Evolutionary conservation across 768 basidiomycete genomes (phyloP), one percentile per base, ranked within the genome.

Genomic region (Rhizopogon vulgaris): DNA sequence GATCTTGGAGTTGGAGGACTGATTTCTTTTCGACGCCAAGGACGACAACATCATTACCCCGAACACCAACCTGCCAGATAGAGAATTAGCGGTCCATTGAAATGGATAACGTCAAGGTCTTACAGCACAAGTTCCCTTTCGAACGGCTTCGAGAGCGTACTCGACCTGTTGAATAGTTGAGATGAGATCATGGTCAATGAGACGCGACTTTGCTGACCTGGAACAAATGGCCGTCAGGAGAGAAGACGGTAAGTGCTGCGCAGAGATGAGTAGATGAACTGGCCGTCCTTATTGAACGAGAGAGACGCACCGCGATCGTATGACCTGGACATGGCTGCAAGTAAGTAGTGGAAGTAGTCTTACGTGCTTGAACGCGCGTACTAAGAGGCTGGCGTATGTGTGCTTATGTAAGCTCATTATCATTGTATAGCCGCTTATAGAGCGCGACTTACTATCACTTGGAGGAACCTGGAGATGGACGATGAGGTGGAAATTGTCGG

Each of bases 21-120:
- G 92, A 93, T 72, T 97, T 98, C 89, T 98, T 98, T 78, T 99
- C 96, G 28, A 98, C 95, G 46, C 95, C 96, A 24, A 99, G 77
- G 4, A 99, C 92, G 2, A 97, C 96, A 27, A 94, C 90, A 60
- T 94, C 86, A 65, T 87, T 85, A 60, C 96, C 96, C 57, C 92
- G 84, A 34, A 98, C 93, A 49, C 96, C 96, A 56, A 98, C 94
- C 94, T 96, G 53, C 28, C 55, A 39, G 30, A 14, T 14, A 48
- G 15, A 43, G 63, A 27, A 60, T 52, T 52, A 39, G 11, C 7
- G 43, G 3, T 28, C 9, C 11, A 30, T 24, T 1, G 24, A n/a
- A 41, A 45, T 32, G 3, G 38, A 38, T 41, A 11, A 38, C n/a
- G 43, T 36, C 34, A 38, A 32, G 51, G 11, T 70, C 81, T 62